Percentiles rank a stretch among this genome's conserved stretches.
Evolutionary conservation across 208 protist species (phyloP).

Genomic region (Leishmania arabica): DNA sequence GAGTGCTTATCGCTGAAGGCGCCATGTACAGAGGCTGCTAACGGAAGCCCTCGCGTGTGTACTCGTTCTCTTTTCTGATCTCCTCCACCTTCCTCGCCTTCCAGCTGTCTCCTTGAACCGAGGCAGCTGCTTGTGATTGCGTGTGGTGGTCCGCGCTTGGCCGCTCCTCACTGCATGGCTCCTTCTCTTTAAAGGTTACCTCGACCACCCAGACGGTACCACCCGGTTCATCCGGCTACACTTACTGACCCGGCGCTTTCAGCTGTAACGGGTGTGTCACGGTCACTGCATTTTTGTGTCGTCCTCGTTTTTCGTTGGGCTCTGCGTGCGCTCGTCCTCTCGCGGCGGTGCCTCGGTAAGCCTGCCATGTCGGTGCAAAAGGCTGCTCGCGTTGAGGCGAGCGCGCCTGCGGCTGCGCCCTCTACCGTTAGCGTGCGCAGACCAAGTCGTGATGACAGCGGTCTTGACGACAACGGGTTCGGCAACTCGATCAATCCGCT

Average conservation of each 20-base stretch:
- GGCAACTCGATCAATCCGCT: constrained; percentile 57
- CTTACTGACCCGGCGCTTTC: not conserved
- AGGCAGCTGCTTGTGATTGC: not conserved
- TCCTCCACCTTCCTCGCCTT: not conserved
- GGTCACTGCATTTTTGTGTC: not conserved
- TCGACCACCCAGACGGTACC: not conserved
- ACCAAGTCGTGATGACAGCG: constrained; percentile 11
- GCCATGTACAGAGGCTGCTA: not conserved
- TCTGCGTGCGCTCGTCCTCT: not conserved
- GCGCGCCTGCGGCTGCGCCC: not conserved
- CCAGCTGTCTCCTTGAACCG: not conserved
- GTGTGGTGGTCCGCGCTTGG: not conserved
- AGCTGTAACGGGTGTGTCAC: not conserved
- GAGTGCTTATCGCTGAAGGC: not conserved
- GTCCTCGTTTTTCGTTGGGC: not conserved
- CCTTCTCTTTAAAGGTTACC: not conserved
- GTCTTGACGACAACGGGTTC: constrained; percentile 4
- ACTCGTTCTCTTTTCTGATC: not conserved
- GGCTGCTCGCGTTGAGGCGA: constrained; percentile 7
- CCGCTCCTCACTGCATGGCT: not conserved
- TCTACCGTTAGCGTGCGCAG: not conserved
- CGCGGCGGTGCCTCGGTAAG: not conserved
- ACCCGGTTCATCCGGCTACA: not conserved
- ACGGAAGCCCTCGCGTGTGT: not conserved
- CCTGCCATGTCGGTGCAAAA: constrained; percentile 10